phyloP scores from a whole-genome alignment of 1,284 basidiomycete species.

The Tilletia horrida region DNA sequence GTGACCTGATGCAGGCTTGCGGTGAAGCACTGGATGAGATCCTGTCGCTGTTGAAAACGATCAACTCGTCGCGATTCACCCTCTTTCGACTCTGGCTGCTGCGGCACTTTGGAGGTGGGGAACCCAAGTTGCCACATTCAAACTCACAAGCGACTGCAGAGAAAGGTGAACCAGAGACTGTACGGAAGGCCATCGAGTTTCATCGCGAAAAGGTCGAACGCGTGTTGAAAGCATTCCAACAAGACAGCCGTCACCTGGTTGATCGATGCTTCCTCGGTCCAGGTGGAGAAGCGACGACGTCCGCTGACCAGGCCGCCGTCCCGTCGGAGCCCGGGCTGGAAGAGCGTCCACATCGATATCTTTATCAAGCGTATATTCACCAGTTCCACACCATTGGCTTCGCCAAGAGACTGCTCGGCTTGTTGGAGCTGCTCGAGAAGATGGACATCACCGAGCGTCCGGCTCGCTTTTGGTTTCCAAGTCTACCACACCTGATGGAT shows the following conservation, averaged over 20 bases:
- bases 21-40: conserved; percentile 32
- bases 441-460: conserved; percentile 63
- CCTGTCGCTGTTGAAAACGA: conserved; percentile 30
- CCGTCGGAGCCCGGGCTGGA: not conserved
- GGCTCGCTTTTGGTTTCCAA: conserved; percentile 69
- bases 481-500: conserved; percentile 43
- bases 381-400: conserved; percentile 59
- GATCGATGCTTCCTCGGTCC: not conserved
- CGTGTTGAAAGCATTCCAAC: not conserved
- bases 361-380: conserved; percentile 68
- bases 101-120: not conserved
- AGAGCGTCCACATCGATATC: conserved; percentile 54
- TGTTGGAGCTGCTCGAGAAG: conserved; percentile 64
- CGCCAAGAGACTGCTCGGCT: conserved; percentile 41
- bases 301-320: not conserved
- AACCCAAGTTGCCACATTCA: not conserved
- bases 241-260: not conserved
- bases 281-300: not conserved
- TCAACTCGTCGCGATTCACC: conserved; percentile 31
- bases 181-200: not conserved
- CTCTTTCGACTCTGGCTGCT: conserved; percentile 8
- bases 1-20: conserved; percentile 30
- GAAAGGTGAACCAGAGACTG: conserved; percentile 18
- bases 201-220: not conserved
- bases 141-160: conserved; percentile 19